phyloP scores from a whole-genome alignment of 805 yeast species.

The Metschnikowia dekortorum region DNA sequence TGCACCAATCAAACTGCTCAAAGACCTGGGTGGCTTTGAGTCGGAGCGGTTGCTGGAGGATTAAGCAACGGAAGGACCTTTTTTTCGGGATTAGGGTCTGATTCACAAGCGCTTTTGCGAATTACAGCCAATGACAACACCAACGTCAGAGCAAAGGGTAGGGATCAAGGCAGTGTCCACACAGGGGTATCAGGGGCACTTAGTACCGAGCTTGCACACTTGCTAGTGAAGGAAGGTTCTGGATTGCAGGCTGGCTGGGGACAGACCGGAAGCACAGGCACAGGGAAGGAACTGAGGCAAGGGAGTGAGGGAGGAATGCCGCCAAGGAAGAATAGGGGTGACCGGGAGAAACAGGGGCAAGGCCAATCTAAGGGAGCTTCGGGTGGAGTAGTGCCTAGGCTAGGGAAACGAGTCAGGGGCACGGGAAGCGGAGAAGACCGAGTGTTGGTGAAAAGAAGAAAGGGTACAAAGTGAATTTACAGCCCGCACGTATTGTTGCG shows the following conservation, averaged over 20 bases:
- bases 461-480: conserved; percentile 8
- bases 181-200: neutral
- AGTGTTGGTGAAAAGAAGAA: conserved; percentile 1
- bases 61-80: neutral
- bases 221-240: neutral
- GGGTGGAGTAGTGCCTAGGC: neutral
- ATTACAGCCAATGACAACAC: neutral
- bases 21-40: neutral
- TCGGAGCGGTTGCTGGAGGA: no score
- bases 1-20: no score
- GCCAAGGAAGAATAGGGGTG: neutral
- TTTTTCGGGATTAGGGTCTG: neutral
- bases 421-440: neutral
- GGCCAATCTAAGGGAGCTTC: neutral
- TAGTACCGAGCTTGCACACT: neutral
- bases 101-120: neutral
- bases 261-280: no score
- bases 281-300: no score
- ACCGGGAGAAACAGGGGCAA: neutral
- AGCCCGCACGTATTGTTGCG: conserved; percentile 10
- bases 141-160: neutral
- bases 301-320: neutral
- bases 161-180: neutral
- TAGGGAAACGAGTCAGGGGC: neutral
- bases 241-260: neutral